Evolutionary conservation across 257 asterid species (phyloP).

Genomic region (Voacanga thouarsii): DNA sequence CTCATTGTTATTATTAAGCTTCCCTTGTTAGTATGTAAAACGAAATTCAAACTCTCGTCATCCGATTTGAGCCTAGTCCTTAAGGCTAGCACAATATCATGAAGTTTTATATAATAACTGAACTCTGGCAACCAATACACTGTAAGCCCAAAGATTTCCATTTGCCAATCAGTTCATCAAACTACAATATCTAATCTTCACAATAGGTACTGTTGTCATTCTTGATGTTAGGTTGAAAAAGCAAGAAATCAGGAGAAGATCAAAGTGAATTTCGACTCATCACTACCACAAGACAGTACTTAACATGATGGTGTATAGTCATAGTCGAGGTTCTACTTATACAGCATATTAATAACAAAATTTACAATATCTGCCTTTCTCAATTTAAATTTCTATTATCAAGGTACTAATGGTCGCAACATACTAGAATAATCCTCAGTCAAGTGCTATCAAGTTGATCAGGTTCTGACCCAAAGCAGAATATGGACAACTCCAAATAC

Average conservation of each 20-base stretch:
- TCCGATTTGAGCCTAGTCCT: no score
- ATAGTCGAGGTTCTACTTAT: not conserved
- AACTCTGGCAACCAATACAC: no score
- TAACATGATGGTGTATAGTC: not conserved
- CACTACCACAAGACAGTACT: not conserved
- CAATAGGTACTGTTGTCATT: not conserved
- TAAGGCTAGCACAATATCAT: no score
- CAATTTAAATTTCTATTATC: not conserved
- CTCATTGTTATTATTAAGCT: no score
- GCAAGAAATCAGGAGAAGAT: not conserved
- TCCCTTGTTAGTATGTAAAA: no score
- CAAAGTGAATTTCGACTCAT: not conserved
- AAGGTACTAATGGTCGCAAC: slow-evolving; percentile 1
- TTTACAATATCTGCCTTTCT: not conserved
- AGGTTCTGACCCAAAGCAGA: not conserved
- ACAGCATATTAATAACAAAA: not conserved
- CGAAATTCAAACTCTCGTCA: no score
- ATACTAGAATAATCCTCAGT: not conserved
- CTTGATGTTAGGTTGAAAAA: not conserved
- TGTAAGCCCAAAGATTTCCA: not conserved
- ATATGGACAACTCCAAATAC: not conserved
- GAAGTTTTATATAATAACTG: no score
- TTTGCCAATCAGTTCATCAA: not conserved
- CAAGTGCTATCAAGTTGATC: not conserved
- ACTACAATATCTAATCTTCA: not conserved